Evolutionary conservation across 805 yeast species (phyloP), one percentile per base, ranked within the genome.

Genomic region (Pichia nanzhaoensis): DNA sequence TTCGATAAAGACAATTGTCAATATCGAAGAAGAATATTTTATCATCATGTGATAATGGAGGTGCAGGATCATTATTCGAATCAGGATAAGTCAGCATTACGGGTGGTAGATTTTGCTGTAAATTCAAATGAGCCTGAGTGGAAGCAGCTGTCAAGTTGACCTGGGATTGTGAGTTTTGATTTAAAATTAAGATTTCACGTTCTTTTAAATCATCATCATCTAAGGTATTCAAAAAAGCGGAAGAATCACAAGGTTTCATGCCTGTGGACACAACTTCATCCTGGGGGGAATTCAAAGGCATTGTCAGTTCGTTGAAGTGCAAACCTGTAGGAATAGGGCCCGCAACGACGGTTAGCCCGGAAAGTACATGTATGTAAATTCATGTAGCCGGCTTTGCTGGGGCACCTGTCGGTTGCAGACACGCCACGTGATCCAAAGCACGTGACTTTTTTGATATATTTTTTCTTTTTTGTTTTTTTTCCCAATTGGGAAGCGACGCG

Each of bases 1-100:
- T 69, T 43, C 76, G 73, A 65, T 91, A 91, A 27, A 91, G 73
- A 61, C 97, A 89, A 63, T 91, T 91, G 68, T 91, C 99, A 44
- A 91, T 88, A 61, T 91, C 99, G 57, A 91, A 91, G 64, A 80
- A 88, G 65, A 93, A 86, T 16, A 64, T 67, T 30, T 53, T 56
- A 18, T 56, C 60, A 41, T 57, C 53, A 22, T 48, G 45, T 17
- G 48, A 46, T 13, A 48, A 45, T 2, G 56, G 47, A 1, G 59
- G 52, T 51, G 62, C 35, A 1, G 56, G 41, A 4, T 21, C 32
- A 19, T 16, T 51, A 20, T 53, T 56, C 5, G 63, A 55, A 37
- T 55, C 51, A 1, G 59, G 58, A 36, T 58, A 59, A 10, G 53
- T 58, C 32, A 65, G 46, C 0, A 45, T 31, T 4, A 62, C 59